Evolutionary conservation across 2,329 filamentous ascomycete species (phyloP).

Genomic region (Setomelanomma holmii): DNA sequence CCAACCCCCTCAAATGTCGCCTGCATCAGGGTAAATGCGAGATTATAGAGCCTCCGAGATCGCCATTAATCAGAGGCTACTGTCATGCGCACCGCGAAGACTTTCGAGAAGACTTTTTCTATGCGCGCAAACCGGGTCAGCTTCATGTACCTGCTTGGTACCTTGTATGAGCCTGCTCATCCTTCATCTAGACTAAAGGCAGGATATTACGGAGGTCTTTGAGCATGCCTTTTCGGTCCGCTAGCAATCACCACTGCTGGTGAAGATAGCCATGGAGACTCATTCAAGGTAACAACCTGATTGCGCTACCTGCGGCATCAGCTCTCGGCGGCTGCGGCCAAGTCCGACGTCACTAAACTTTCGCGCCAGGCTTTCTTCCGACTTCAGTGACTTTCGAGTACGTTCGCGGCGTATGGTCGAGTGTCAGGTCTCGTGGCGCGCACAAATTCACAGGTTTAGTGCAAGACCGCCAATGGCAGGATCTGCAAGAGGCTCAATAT

Average conservation of each 20-base stretch:
- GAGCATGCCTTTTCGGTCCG: neutral
- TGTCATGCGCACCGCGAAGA: slow-evolving; percentile 27
- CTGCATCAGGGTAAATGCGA: slow-evolving; percentile 30
- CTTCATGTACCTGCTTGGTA: slow-evolving; percentile 16
- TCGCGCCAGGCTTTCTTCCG: too few species aligned
- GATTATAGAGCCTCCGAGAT: slow-evolving; percentile 29
- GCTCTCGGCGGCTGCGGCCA: too few species aligned
- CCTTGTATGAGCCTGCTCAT: slow-evolving; percentile 7
- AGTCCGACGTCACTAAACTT: too few species aligned
- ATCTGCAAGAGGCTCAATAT: slow-evolving; percentile 17
- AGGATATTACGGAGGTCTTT: slow-evolving; percentile 6
- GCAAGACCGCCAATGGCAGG: slow-evolving; percentile 9
- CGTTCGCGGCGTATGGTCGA: too few species aligned
- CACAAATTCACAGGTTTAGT: slow-evolving; percentile 7
- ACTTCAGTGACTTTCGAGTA: too few species aligned
- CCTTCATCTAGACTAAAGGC: slow-evolving; percentile 8
- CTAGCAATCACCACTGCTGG: too few species aligned
- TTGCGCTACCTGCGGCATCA: too few species aligned
- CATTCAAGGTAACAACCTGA: too few species aligned
- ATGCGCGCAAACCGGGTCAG: slow-evolving; percentile 19
- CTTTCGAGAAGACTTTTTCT: slow-evolving; percentile 30
- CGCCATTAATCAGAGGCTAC: slow-evolving; percentile 26
- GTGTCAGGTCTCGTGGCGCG: neutral
- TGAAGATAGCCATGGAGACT: too few species aligned
- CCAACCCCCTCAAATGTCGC: slow-evolving; percentile 16